Conservation (phyloP, 1,284 basidiomycete genomes). For the Cutaneotrichosporon arboriforme region DNA sequence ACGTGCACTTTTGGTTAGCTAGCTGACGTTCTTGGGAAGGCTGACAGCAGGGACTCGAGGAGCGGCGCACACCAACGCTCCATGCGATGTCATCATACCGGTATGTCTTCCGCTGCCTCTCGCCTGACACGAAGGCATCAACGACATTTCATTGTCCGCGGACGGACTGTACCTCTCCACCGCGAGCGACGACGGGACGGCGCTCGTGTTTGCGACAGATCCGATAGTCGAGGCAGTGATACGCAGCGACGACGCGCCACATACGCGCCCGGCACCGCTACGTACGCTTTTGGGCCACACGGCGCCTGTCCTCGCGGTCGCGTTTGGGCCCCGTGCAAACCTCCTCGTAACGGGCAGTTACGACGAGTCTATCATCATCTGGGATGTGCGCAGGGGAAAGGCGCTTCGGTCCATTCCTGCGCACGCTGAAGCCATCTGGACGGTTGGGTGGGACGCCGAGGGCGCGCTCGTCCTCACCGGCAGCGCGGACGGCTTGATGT, state of each 20-base stretch:
- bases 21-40: no score
- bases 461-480: conserved; percentile 89
- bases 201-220: conserved; percentile 11
- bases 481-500: conserved; percentile 96
- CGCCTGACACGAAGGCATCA: conserved; percentile 57
- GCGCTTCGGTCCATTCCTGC: conserved; percentile 79
- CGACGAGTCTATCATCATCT: conserved; percentile 90
- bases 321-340: conserved; percentile 83
- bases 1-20: conserved; percentile 40
- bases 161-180: conserved; percentile 77
- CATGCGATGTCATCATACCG: conserved; percentile 28
- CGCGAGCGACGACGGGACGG: conserved; percentile 69
- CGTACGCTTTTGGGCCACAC: conserved; percentile 73
- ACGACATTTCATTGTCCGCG: conserved; percentile 78
- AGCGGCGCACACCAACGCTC: conserved; percentile 29
- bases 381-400: conserved; percentile 85
- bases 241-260: background rate
- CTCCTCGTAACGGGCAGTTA: conserved; percentile 86
- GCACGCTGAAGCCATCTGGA: conserved; percentile 93
- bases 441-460: conserved; percentile 87
- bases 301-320: conserved; percentile 86
- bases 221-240: conserved; percentile 1
- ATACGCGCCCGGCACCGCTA: conserved; percentile 15
- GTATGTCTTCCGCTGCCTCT: conserved; percentile 17
- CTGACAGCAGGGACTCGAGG: conserved; percentile 28